Evolutionary conservation across 2,329 filamentous ascomycete genomes (phyloP).

Genomic region (Colletotrichum sp.): DNA sequence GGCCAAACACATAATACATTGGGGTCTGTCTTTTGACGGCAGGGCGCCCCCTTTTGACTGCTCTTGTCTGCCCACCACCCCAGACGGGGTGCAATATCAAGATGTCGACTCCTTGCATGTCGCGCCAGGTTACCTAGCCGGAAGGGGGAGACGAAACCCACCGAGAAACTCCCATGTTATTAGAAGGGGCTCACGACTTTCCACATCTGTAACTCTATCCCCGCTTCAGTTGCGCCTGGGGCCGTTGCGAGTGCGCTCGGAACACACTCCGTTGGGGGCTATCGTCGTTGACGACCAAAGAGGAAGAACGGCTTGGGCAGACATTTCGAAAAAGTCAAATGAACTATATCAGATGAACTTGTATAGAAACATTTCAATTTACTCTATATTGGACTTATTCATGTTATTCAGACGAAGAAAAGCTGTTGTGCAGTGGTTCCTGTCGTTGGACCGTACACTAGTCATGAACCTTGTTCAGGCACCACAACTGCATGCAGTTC

Average conservation of each 20-base stretch:
- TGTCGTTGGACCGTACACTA: neutral
- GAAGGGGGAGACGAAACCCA: slow-evolving; percentile 10
- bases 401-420: neutral
- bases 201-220: slow-evolving; percentile 15
- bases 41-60: slow-evolving; percentile 11
- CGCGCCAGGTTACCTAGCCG: neutral
- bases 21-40: neutral
- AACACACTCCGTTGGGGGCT: neutral
- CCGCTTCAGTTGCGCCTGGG: neutral
- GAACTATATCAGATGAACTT: neutral
- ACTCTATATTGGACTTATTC: neutral
- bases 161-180: slow-evolving; percentile 1
- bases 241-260: neutral
- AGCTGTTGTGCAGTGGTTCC: neutral
- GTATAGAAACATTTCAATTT: neutral
- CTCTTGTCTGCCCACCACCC: neutral
- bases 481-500: neutral
- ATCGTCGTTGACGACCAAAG: neutral
- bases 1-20: neutral
- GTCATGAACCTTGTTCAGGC: slow-evolving; percentile 17
- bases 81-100: slow-evolving; percentile 5
- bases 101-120: slow-evolving; percentile 3
- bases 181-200: slow-evolving; percentile 17
- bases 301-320: neutral
- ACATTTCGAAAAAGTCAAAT: neutral